A percentile compares a stretch with the other conserved stretches of the same genome.
These are phyloP conservation scores for Tulasnella sp. DNA, from an alignment of 768 basidiomycete species.

Conservation along the genomic window DNA sequence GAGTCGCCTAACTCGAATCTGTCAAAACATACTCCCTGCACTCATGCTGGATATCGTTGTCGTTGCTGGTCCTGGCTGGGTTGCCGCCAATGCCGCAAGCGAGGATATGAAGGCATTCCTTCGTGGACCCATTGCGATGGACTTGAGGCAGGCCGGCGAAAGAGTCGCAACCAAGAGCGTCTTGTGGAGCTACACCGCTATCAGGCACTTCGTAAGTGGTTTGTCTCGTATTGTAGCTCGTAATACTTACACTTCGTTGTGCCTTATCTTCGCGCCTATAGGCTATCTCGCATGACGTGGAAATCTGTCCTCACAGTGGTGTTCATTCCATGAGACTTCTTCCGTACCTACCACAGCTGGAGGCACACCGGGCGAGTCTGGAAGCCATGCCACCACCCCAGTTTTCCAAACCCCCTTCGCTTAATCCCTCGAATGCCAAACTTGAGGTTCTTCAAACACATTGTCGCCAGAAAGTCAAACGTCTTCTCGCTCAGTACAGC, in stretches of 20 bases:
- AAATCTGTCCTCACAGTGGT: slow-evolving; percentile 51
- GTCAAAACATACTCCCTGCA: slow-evolving; percentile 54
- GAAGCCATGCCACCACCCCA: slow-evolving; percentile 43
- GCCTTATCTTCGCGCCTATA: slow-evolving; percentile 21
- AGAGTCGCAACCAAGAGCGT: slow-evolving; percentile 70
- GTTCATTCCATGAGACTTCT: slow-evolving; percentile 54
- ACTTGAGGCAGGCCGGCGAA: slow-evolving; percentile 64
- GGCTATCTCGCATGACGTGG: slow-evolving; percentile 59
- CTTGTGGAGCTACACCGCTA: slow-evolving; percentile 65
- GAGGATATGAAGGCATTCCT: slow-evolving; percentile 60
- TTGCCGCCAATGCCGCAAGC: slow-evolving; percentile 49
- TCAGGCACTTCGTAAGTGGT: slow-evolving; percentile 55
- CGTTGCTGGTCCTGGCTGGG: slow-evolving; percentile 54
- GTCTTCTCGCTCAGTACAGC: not conserved
- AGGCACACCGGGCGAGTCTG: slow-evolving; percentile 47
- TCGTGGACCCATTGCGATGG: slow-evolving; percentile 56
- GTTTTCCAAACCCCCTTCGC: slow-evolving; percentile 54
- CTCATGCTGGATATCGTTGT: slow-evolving; percentile 52
- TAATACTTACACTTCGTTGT: not conserved
- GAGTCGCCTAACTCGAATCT: slow-evolving; percentile 43
- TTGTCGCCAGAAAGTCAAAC: slow-evolving; percentile 2
- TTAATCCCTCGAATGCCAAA: slow-evolving; percentile 46
- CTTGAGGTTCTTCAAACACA: slow-evolving; percentile 37
- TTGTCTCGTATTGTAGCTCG: not conserved
- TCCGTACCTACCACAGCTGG: slow-evolving; percentile 46